A percentile compares a stretch with the other conserved stretches of the same genome.
Conservation (phyloP, 306 rosid species). For the Malus sylvestris region DNA sequence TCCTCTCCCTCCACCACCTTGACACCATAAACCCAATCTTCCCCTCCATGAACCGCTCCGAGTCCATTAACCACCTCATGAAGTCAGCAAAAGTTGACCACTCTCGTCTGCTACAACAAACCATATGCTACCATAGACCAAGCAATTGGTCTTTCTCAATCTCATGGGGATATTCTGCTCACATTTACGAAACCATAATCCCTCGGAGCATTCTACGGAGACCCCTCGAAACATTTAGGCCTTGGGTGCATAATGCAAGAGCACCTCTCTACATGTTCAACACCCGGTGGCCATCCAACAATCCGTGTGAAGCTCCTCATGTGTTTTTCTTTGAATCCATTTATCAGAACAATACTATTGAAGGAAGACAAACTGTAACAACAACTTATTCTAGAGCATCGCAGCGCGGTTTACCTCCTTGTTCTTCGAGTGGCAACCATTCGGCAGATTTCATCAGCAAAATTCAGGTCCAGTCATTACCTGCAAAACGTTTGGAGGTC, state of each 20-base stretch:
- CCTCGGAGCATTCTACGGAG: constrained; percentile 24
- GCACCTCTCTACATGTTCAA: constrained; percentile 40
- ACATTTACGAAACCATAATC: constrained; percentile 32
- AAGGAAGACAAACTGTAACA: neutral
- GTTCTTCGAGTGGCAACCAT: constrained; percentile 28
- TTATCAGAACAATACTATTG: neutral
- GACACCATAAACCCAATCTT: constrained; percentile 40
- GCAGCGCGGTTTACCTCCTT: constrained; percentile 20
- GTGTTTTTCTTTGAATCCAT: constrained; percentile 26
- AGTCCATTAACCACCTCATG: constrained; percentile 35
- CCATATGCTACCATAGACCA: constrained; percentile 40
- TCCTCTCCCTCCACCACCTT: constrained; percentile 44
- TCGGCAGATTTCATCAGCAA: constrained; percentile 32
- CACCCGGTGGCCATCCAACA: constrained; percentile 19
- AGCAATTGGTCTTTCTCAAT: constrained; percentile 43
- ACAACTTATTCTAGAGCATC: constrained; percentile 25
- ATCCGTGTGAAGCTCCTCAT: constrained; percentile 50
- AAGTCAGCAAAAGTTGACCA: constrained; percentile 27
- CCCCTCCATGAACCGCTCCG: constrained; percentile 33
- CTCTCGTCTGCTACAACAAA: constrained; percentile 42
- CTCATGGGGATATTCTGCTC: constrained; percentile 51
- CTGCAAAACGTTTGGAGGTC: constrained; percentile 21
- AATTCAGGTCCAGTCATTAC: constrained; percentile 30
- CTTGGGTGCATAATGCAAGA: constrained; percentile 12
- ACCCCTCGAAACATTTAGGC: constrained; percentile 41